Base-by-base conservation (phyloP, 352 stramenopile species). In the Phytophthora syringae region DNA sequence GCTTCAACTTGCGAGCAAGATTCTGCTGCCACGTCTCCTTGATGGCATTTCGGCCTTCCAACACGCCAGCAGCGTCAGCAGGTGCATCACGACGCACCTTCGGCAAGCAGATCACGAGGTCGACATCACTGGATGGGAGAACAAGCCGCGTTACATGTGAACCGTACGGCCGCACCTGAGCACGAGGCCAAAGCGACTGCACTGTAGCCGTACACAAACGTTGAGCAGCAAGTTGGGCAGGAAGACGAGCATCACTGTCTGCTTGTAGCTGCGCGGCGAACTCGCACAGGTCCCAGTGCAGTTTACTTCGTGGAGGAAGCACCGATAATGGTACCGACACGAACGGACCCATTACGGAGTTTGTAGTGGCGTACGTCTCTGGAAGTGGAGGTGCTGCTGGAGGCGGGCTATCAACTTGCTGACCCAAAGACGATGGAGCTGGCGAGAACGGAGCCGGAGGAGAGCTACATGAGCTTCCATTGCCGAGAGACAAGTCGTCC, bases 1-100 rank as follows among this genome's bases (percentile, higher is more conserved):
- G 85, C 16, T 96, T 96, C 11, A 99, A 76, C 54, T 98, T 98
- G 30, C 97, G 86, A 21, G 96, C 93, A 12, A 99, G 82, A 28
- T 99, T 93, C 70, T 99, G 97, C 72, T 99, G 97, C 82, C 94
- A 98, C 7, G 94, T 98, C 69, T 99, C 97, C 67, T 99, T 99
- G 64, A 99, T 99, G 15, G 97, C 97, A 74, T 99, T 99, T 62
- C 97, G 84, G 36, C 97, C 97, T 89, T 99, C 97, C 30, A 99
- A 69, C 44, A 98, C 93, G 28, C 97, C 97, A 32, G 97, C 96
- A 20, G 97, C 95, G 44, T 98, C 89, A 11, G 97, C 97, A 34
- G 94, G 95, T 9, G 94, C 95, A 74, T 98, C 97, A 22, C 87
- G 86, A 18, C 88, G 93, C n/a, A 99, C 97, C 64, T 98, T 98